phyloP scores from a whole-genome alignment of 257 asterid species.

The Craterostigma plantagineum region DNA sequence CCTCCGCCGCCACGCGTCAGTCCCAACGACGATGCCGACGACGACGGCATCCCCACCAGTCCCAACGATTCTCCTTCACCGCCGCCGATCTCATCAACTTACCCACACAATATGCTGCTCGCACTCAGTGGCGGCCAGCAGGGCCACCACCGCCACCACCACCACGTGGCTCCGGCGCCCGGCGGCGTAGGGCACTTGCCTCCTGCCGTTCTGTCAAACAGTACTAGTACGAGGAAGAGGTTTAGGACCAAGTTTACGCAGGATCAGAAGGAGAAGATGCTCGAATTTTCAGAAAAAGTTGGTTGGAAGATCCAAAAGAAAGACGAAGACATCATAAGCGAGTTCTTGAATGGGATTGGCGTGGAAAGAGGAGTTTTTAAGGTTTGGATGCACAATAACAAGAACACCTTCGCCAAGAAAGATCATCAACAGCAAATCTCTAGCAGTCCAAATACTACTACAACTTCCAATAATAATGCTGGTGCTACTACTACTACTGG shows the following conservation, averaged over 20 bases:
- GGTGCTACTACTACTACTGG: too few relatives aligned
- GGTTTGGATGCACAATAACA: constrained; percentile 4
- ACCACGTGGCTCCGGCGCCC: not conserved
- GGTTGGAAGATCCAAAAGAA: constrained; percentile 2
- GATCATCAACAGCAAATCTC: not conserved
- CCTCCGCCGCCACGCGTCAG: constrained; percentile 2
- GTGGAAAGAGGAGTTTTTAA: not conserved
- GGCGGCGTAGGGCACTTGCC: not conserved
- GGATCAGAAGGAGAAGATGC: constrained; percentile 5
- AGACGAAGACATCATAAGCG: constrained; percentile 1
- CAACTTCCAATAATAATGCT: too few relatives aligned
- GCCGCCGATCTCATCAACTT: constrained; percentile 88
- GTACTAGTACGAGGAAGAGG: constrained; percentile 1
- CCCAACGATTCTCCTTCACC: constrained; percentile 80
- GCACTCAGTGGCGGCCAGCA: constrained; percentile 53
- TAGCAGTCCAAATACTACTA: constrained; percentile 6
- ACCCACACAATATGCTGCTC: constrained; percentile 80
- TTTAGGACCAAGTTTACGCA: constrained; percentile 4
- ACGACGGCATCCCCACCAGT: constrained; percentile 24
- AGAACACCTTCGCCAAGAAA: not conserved
- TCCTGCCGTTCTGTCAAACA: not conserved
- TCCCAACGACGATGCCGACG: constrained; percentile 1
- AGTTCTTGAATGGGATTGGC: not conserved
- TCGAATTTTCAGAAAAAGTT: not conserved
- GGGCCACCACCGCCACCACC: constrained; percentile 8